Conservation (phyloP, 2,329 filamentous ascomycete genomes). For the Paracorniculantispora psalliotae region DNA sequence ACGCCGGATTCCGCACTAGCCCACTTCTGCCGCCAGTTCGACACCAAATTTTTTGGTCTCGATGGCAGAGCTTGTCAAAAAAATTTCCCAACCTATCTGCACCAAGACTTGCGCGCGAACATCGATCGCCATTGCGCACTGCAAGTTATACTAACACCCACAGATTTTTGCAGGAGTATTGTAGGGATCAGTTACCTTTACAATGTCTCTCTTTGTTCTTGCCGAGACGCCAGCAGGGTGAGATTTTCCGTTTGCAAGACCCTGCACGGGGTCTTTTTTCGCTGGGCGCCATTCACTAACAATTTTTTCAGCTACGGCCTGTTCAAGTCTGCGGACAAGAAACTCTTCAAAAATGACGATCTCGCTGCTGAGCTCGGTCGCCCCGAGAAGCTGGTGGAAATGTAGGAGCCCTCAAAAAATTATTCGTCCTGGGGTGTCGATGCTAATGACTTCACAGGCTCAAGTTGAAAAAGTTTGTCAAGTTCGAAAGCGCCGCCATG, state of each 20-base stretch:
- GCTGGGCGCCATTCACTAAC: constrained; percentile 24
- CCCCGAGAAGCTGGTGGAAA: constrained; percentile 77
- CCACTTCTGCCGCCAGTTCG: constrained; percentile 7
- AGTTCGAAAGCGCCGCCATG: constrained; percentile 89
- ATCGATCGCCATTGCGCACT: constrained; percentile 32
- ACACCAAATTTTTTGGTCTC: constrained; percentile 26
- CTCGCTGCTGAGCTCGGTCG: constrained; percentile 69
- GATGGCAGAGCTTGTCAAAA: constrained; percentile 34
- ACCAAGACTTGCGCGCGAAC: constrained; percentile 31
- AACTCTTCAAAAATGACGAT: constrained; percentile 85
- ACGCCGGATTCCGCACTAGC: constrained; percentile 12
- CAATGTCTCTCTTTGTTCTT: constrained; percentile 87
- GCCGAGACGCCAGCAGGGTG: constrained; percentile 84
- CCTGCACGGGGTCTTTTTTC: constrained; percentile 5
- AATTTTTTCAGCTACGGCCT: constrained; percentile 72
- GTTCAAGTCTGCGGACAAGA: constrained; percentile 98
- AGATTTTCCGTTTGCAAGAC: constrained; percentile 28
- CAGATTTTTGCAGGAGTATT: constrained; percentile 26
- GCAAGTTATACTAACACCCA: constrained; percentile 31
- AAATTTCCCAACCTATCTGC: constrained; percentile 35
- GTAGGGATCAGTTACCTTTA: constrained; percentile 33
- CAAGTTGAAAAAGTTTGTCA: constrained; percentile 94
- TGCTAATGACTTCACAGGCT: constrained; percentile 47
- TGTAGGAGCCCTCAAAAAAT: constrained; percentile 55
- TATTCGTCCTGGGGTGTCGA: constrained; percentile 7